Conservation (phyloP, 495 filamentous ascomycete species). For the Platismatia glauca region DNA sequence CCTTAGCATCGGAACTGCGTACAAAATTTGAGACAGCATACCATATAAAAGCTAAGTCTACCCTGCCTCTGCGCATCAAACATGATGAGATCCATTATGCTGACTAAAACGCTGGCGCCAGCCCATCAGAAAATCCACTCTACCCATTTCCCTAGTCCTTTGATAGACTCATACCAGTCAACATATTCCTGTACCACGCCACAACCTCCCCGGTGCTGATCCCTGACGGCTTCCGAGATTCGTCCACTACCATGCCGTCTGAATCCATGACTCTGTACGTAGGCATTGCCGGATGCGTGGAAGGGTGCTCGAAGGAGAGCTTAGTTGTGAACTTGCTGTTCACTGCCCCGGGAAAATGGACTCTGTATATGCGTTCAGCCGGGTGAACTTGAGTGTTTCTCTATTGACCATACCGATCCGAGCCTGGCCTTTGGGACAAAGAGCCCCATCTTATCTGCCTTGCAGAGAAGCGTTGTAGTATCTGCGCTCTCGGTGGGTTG, state of each 20-base stretch:
- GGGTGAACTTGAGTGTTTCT: neutral
- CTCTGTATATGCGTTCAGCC: constrained; percentile 35
- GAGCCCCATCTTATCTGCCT: constrained; percentile 40
- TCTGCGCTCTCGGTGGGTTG: neutral
- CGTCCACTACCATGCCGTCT: constrained; percentile 69
- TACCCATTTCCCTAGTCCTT: neutral
- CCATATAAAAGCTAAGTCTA: constrained; percentile 93
- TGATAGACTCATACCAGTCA: constrained; percentile 40
- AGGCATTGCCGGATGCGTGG: constrained; percentile 57
- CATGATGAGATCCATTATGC: constrained; percentile 91
- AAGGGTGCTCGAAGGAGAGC: constrained; percentile 65
- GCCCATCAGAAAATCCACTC: constrained; percentile 8
- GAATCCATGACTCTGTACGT: constrained; percentile 85
- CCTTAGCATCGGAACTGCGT: neutral
- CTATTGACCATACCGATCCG: constrained; percentile 42
- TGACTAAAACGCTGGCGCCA: constrained; percentile 41
- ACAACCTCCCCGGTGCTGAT: constrained; percentile 59
- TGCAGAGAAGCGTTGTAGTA: neutral
- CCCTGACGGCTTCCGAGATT: constrained; percentile 48
- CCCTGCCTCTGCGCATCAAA: constrained; percentile 79
- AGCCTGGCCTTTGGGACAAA: constrained; percentile 60
- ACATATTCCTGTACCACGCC: constrained; percentile 59
- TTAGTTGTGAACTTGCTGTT: constrained; percentile 81
- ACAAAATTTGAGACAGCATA: constrained; percentile 23
- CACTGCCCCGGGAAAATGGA: constrained; percentile 91